Percentiles rank a stretch among this genome's conserved stretches.
These are phyloP conservation scores for Hanseniaspora hatyaiensis DNA, from an alignment of 805 yeast species.

Conservation along the genomic window DNA sequence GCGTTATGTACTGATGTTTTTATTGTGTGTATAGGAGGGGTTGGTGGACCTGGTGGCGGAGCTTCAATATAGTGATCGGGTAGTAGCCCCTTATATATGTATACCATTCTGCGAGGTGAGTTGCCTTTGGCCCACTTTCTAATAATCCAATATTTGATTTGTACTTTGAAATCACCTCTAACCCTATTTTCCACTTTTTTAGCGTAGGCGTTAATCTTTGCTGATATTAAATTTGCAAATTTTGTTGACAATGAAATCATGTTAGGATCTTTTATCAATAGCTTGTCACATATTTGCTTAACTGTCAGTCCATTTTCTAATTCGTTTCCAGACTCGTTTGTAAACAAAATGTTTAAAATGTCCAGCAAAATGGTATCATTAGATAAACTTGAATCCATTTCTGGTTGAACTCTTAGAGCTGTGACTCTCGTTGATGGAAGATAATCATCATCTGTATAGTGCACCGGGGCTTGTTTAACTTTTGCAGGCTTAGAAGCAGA, in stretches of 20 bases:
- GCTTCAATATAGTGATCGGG: conserved; percentile 49
- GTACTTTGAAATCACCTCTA: conserved; percentile 51
- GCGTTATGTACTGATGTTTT: too few relatives aligned
- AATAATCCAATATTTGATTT: conserved; percentile 59
- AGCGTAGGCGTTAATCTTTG: conserved; percentile 74
- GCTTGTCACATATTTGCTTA: conserved; percentile 69
- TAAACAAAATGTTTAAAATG: conserved; percentile 59
- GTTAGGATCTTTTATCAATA: conserved; percentile 65
- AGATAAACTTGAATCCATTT: conserved; percentile 42
- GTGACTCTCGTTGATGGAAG: conserved; percentile 72
- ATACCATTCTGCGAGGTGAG: conserved; percentile 79
- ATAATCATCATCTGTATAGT: conserved; percentile 40
- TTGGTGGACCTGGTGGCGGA: conserved; percentile 48
- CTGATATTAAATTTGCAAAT: conserved; percentile 69
- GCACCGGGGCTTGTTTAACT: conserved; percentile 19
- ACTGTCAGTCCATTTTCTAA: conserved; percentile 74
- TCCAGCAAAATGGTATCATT: conserved; percentile 66
- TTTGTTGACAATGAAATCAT: conserved; percentile 73
- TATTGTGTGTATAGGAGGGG: too few relatives aligned
- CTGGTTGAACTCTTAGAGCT: conserved; percentile 62
- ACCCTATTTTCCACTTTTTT: conserved; percentile 50
- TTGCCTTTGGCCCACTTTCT: conserved; percentile 82
- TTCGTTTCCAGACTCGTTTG: conserved; percentile 39
- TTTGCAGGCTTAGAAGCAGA: conserved; percentile 19
- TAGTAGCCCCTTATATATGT: conserved; percentile 67